Evolutionary conservation across 805 yeast genomes (phyloP).

Genomic region (Hanseniaspora vineae): DNA sequence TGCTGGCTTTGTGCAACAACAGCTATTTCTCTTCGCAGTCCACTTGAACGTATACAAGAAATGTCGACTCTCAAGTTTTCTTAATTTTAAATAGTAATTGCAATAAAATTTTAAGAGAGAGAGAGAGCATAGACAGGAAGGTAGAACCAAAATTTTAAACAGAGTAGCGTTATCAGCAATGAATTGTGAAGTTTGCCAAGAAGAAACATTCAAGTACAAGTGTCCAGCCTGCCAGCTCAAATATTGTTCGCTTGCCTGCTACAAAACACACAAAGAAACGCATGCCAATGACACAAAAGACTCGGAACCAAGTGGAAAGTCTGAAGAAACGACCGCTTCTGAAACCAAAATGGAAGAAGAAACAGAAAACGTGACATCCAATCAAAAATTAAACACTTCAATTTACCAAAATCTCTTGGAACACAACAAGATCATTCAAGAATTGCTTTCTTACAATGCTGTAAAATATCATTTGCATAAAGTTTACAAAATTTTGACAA

Average conservation of each 20-base stretch:
- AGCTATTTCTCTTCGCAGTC: too few relatives aligned
- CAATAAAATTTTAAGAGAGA: too few relatives aligned
- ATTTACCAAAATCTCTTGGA: constrained; percentile 23
- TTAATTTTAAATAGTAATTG: too few relatives aligned
- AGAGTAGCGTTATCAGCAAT: neutral
- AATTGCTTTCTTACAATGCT: constrained; percentile 31
- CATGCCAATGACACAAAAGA: constrained; percentile 22
- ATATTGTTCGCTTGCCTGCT: constrained; percentile 51
- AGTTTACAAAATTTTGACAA: constrained; percentile 32
- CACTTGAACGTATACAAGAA: too few relatives aligned
- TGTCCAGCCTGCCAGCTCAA: constrained; percentile 35
- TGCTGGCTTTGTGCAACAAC: too few relatives aligned
- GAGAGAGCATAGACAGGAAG: too few relatives aligned
- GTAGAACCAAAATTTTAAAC: too few relatives aligned
- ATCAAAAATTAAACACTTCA: constrained; percentile 5
- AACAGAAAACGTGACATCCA: too few relatives aligned
- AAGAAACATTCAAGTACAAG: constrained; percentile 28
- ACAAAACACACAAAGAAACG: constrained; percentile 28
- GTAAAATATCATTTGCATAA: constrained; percentile 44
- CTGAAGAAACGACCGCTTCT: neutral
- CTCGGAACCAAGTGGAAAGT: constrained; percentile 1
- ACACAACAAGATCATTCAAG: constrained; percentile 29
- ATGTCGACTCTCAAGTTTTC: too few relatives aligned
- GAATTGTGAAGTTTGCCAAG: constrained; percentile 24
- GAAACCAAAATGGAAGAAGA: neutral